Conservation (phyloP, 176 grass and related monocot genomes). For the Saccharum spontaneum region DNA sequence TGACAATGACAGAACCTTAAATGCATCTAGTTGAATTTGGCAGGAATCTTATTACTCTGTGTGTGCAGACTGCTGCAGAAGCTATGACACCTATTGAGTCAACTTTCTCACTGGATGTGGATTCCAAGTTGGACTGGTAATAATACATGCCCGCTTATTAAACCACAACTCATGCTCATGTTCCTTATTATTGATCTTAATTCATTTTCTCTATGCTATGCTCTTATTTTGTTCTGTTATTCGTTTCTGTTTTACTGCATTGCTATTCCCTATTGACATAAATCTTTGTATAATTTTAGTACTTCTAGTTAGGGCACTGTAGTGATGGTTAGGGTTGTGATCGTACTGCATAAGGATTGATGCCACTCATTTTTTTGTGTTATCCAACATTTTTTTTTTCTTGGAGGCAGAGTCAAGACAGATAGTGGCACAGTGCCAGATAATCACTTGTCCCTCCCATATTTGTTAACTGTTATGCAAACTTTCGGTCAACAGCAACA, state of each 20-base stretch:
- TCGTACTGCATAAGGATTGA: background rate
- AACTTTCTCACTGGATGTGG: slow-evolving; percentile 97
- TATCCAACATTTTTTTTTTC: background rate
- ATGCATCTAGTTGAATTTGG: background rate
- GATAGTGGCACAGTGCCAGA: background rate
- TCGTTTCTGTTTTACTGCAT: background rate
- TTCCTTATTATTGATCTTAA: slow-evolving; percentile 18
- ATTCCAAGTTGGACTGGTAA: slow-evolving; percentile 99
- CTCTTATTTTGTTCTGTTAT: slow-evolving; percentile 14
- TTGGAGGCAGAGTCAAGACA: background rate
- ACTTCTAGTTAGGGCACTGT: background rate
- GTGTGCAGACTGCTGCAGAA: slow-evolving; percentile 86
- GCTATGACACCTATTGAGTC: slow-evolving; percentile 99
- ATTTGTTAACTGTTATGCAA: background rate
- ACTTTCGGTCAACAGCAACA: background rate
- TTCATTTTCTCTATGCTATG: background rate
- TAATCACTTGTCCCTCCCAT: background rate
- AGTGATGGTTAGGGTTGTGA: background rate
- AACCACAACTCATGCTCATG: slow-evolving; percentile 16
- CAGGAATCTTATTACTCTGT: slow-evolving; percentile 31
- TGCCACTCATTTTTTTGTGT: background rate
- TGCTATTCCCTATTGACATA: background rate
- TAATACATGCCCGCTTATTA: slow-evolving; percentile 16
- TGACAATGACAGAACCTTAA: background rate
- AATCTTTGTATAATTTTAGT: background rate